Base-by-base conservation (phyloP, 176 grass and related monocot species). In the Bromus sterilis region DNA sequence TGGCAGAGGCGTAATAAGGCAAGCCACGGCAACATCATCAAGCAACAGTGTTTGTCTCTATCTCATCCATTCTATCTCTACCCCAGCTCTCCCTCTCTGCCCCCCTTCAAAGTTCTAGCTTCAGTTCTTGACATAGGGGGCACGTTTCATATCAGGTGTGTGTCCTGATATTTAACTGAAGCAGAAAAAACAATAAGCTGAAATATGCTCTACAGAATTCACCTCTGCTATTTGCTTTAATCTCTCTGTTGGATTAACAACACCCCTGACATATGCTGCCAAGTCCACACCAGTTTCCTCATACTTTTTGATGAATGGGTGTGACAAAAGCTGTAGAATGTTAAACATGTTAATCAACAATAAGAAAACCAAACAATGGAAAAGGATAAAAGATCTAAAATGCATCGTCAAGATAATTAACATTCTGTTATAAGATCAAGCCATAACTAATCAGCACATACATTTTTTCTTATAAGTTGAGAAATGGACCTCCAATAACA, bases 141-240 rank as follows among this genome's bases (percentile, higher is more conserved):
- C 30, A 83, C 75, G 33, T 18, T 25, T 34, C 43, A 36, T 23
- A 74, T 26, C 39, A 82, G 0, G 15, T 33, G 24, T 4, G 46
- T 16, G 4, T 4, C 7, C 2, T 73, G 8, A 26, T 80, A 53
- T 21, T 39, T 59, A 46, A 64, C 3, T 44, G 24, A 16, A 49
- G 55, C 55, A 66, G 24, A 9, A 53, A 53, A 80, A 90, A 83
- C 21, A 85, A 12, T 21, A 77, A 16, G 11, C 16, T 43, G 43
- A 67, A 74, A 89, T 44, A 84, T 62, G 39, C 58, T 44, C 83
- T n/a, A 48, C 46, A 20, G 5, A 57, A 71, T 82, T 93, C n/a
- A 95, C 95, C 90, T 98, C 95, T 74, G 95, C 90, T 73, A 91
- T 91, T 77, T 95, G 90, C 77, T 98, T 98, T 75, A 91, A 84